These are phyloP conservation scores for Amaranthus cruentus DNA, from an alignment of 148 eudicot species.

Conservation along the genomic window DNA sequence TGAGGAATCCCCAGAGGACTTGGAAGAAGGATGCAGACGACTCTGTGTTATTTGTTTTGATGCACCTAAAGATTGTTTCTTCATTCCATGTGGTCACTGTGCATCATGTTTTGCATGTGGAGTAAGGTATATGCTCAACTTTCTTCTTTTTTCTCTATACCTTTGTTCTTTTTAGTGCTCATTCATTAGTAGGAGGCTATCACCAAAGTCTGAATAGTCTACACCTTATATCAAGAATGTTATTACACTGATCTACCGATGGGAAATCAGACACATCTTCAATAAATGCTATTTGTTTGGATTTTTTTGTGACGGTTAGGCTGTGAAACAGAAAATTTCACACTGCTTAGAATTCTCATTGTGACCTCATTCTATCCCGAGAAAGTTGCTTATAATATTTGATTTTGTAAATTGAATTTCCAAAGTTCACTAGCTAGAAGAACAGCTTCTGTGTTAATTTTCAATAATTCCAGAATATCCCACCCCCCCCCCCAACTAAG, in stretches of 20 bases:
- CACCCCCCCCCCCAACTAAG: background rate
- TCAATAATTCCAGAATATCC: background rate
- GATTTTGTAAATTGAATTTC: background rate
- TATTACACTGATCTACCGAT: too few relatives aligned
- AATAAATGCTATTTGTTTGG: too few relatives aligned
- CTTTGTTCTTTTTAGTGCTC: background rate
- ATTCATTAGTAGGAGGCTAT: background rate
- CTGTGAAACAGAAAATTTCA: too few relatives aligned
- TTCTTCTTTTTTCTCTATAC: background rate
- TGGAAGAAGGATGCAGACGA: conserved; percentile 35
- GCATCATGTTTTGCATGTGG: conserved; percentile 78
- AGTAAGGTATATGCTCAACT: conserved; percentile 39
- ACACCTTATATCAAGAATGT: background rate
- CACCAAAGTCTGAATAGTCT: conserved; percentile 1
- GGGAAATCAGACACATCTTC: too few relatives aligned
- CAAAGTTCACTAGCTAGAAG: background rate
- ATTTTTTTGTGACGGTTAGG: too few relatives aligned
- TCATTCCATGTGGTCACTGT: conserved; percentile 89
- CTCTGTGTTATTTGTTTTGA: conserved; percentile 84
- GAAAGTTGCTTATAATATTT: background rate
- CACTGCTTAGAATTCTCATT: too few relatives aligned
- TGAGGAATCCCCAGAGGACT: conserved; percentile 45
- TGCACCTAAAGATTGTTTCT: conserved; percentile 83
- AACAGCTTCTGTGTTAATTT: background rate
- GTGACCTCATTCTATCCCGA: too few relatives aligned